Conservation (phyloP, 306 rosid genomes). For the Cajanus cajan region DNA sequence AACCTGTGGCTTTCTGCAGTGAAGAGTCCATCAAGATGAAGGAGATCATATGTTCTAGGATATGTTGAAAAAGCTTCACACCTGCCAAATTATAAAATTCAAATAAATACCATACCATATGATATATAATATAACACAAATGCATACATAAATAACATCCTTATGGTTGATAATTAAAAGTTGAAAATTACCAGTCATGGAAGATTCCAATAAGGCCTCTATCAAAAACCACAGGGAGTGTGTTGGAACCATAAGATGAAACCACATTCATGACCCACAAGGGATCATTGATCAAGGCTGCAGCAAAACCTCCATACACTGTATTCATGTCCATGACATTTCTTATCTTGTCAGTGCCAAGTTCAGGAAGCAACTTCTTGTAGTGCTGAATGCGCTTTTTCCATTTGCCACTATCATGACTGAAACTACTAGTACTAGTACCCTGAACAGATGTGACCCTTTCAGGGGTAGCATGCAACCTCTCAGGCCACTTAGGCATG, state of each 20-base stretch:
- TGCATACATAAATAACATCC: not conserved
- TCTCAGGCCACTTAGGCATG: conserved; percentile 78
- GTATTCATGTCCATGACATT: conserved; percentile 99
- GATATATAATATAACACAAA: not conserved
- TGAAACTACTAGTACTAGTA: conserved; percentile 56
- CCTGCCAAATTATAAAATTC: conserved; percentile 51
- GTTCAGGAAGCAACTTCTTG: conserved; percentile 83
- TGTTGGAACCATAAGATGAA: conserved; percentile 74
- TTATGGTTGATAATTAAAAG: not conserved
- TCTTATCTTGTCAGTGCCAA: conserved; percentile 77
- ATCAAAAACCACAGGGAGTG: conserved; percentile 83
- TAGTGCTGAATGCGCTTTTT: conserved; percentile 71
- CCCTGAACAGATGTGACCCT: conserved; percentile 57
- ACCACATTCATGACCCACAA: conserved; percentile 99
- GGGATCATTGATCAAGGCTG: conserved; percentile 73
- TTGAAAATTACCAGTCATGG: conserved; percentile 77
- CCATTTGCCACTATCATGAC: conserved; percentile 85
- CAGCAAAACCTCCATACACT: conserved; percentile 85
- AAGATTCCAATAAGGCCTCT: conserved; percentile 93
- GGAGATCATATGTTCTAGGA: conserved; percentile 95
- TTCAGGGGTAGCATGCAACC: conserved; percentile 72
- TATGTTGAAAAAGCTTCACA: conserved; percentile 98
- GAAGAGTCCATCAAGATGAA: conserved; percentile 92
- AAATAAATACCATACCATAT: conserved; percentile 30
- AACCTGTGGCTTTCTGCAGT: conserved; percentile 94